A percentile compares a stretch with the other conserved stretches of the same genome.
phyloP scores from a whole-genome alignment of 805 yeast species.

The Metschnikowia shivogae region DNA sequence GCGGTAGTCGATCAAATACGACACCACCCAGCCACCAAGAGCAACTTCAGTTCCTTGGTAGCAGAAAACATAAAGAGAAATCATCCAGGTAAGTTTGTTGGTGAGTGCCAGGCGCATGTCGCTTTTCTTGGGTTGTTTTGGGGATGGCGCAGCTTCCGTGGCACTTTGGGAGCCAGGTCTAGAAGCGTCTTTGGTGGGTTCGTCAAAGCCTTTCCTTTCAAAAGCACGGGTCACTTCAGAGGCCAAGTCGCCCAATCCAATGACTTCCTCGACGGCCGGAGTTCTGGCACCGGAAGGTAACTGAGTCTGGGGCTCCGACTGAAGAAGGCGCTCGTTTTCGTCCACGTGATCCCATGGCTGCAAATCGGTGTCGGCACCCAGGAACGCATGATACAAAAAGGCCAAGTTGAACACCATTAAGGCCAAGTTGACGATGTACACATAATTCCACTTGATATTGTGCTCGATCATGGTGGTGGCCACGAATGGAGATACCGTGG shows the following conservation, averaged over 20 bases:
- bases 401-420: conserved; percentile 13
- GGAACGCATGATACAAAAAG: conserved; percentile 11
- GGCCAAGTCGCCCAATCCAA: conserved; percentile 10
- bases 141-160: neutral
- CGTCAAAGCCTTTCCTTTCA: neutral
- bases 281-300: neutral
- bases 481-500: conserved; percentile 22
- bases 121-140: neutral
- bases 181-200: too few relatives aligned
- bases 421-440: conserved; percentile 17
- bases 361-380: conserved; percentile 17
- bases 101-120: conserved; percentile 16
- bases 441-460: conserved; percentile 18
- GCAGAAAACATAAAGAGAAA: conserved; percentile 17
- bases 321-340: conserved; percentile 6
- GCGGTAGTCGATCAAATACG: conserved; percentile 21
- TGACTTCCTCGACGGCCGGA: conserved; percentile 4
- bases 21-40: conserved; percentile 24
- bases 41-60: conserved; percentile 23
- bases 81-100: conserved; percentile 19
- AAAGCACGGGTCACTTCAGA: neutral
- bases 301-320: neutral
- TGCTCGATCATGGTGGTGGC: conserved; percentile 19
- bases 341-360: conserved; percentile 15
- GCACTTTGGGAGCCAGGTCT: too few relatives aligned